These are phyloP conservation scores for Styphnolobium japonicum DNA, from an alignment of 306 rosid genomes.

Conservation along the genomic window DNA sequence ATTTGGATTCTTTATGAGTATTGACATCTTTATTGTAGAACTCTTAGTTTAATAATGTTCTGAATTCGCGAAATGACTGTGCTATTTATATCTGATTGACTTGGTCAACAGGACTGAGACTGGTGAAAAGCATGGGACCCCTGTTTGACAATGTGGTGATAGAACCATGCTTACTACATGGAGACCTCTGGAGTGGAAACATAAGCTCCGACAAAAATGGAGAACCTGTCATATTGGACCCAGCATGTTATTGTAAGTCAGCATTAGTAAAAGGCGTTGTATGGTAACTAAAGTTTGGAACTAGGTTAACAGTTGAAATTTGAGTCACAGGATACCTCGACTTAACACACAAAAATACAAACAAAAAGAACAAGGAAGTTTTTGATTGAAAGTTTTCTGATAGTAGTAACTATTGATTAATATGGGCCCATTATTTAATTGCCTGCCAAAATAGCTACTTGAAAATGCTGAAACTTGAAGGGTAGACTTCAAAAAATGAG, in stretches of 20 bases:
- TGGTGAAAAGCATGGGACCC: conserved; percentile 65
- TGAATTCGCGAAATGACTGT: background rate
- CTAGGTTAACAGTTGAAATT: background rate
- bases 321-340: background rate
- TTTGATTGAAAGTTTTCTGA: background rate
- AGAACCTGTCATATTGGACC: conserved; percentile 89
- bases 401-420: background rate
- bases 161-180: conserved; percentile 92
- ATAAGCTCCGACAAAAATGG: conserved; percentile 80
- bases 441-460: background rate
- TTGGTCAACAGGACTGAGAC: conserved; percentile 64
- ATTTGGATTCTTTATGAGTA: background rate
- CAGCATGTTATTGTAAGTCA: conserved; percentile 95
- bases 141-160: conserved; percentile 61
- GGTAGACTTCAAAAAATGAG: background rate
- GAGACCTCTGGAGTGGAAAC: conserved; percentile 98
- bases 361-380: background rate
- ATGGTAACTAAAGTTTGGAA: background rate
- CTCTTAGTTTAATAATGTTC: background rate
- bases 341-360: background rate
- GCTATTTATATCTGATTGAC: background rate
- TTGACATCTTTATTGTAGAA: background rate
- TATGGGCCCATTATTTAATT: background rate
- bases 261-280: background rate
- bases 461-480: background rate